Base-by-base conservation (phyloP, 1,139 yeast species). In the Taiozyma onychis region DNA sequence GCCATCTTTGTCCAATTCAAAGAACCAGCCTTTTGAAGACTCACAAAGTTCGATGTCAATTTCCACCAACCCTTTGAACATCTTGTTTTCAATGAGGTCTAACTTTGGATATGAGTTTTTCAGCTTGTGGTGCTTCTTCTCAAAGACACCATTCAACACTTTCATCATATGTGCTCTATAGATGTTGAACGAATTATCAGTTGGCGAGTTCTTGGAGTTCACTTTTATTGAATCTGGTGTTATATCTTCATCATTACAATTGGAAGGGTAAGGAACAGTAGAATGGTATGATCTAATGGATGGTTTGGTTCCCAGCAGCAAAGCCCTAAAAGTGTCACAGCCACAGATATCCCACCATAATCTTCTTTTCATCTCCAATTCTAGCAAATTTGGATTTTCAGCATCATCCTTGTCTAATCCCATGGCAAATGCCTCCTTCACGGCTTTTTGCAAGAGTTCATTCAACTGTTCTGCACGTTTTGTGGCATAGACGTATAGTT, bases 261-360 rank as follows among this genome's bases (percentile, higher is more conserved):
- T 66, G 6, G 64, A 56, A 4, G 69, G 69, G 45, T 61, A 59
- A 13, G 70, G 67, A 1, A 65, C 68, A 1, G 41, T 41, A n/a
- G 67, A 60, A 28, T 46, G 48, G 44, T 57, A 61, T 3, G 68
- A 63, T 8, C 57, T 53, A 11, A 66, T 58, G 32, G 54, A 37
- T 1, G 67, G 66, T 30, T 64, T 65, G 4, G 60, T 52, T 42
- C 66, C 67, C 13, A 64, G 43, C 11, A 67, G 62, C 21, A 66
- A 51, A 1, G 69, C 61, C 39, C 63, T 60, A 49, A 56, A 64
- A 1, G 67, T 59, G 46, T 66, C 70, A 54, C 68, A 66, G 6
- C 68, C 67, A 52, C 67, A 62, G 13, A 66, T 56, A 48, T 66
- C 69, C 70, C 70, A 66, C 70, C 70, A 66, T 3, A 66, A 49